Percentiles rank a stretch among this genome's conserved stretches.
Evolutionary conservation across 2,329 filamentous ascomycete genomes (phyloP).

Genomic region (Verticillium tricorpus): DNA sequence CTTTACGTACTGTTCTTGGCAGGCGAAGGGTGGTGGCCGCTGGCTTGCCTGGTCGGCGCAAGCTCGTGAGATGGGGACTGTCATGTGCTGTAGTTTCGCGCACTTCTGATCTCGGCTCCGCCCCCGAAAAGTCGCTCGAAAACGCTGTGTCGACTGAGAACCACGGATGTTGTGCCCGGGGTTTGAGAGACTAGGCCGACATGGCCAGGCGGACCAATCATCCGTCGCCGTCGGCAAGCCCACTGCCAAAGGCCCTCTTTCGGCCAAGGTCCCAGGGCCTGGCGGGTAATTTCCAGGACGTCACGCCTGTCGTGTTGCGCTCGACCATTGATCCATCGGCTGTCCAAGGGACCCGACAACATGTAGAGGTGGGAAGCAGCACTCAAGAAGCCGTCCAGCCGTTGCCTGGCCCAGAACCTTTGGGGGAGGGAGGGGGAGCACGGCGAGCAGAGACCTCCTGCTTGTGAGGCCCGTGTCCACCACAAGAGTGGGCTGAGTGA

Average conservation of each 20-base stretch:
- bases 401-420: not conserved
- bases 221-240: not conserved
- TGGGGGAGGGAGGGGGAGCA: not conserved
- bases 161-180: not conserved
- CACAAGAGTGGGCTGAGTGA: not conserved
- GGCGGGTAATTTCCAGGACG: not conserved
- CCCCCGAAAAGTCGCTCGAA: not conserved
- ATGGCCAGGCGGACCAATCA: not conserved
- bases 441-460: not conserved
- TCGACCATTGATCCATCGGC: not conserved
- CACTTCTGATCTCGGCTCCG: not conserved
- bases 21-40: not conserved
- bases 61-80: not conserved
- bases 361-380: not conserved
- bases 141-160: not conserved
- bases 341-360: not conserved
- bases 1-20: not conserved
- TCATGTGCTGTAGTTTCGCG: not conserved
- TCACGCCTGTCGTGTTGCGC: not conserved
- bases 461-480: not conserved
- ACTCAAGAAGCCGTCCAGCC: not conserved
- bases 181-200: not conserved
- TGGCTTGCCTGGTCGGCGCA: not conserved
- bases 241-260: not conserved
- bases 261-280: not conserved